Conservation (phyloP, 2,329 filamentous ascomycete species). For the Paraphaeosphaeria sporulosa region DNA sequence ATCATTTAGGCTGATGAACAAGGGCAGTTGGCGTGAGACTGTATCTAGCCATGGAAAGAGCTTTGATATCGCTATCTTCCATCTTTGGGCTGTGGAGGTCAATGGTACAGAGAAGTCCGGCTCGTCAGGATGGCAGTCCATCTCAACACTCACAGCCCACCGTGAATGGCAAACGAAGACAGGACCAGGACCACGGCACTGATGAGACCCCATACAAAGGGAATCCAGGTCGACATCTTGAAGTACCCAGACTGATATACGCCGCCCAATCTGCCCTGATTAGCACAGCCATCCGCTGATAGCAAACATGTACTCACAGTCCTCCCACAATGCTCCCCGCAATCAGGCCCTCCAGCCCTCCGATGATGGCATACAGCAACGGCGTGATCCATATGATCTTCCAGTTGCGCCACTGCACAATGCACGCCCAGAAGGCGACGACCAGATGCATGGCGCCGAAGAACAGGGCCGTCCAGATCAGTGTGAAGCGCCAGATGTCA, state of each 20-base stretch:
- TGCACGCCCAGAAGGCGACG: constrained; percentile 74
- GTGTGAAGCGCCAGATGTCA: constrained; percentile 87
- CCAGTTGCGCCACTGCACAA: constrained; percentile 69
- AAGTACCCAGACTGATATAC: constrained; percentile 85
- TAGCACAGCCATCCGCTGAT: constrained; percentile 1
- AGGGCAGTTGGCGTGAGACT: not conserved
- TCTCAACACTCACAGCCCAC: constrained; percentile 68
- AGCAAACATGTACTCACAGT: constrained; percentile 64
- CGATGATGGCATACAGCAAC: constrained; percentile 73
- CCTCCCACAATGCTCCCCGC: constrained; percentile 83
- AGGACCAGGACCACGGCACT: constrained; percentile 83
- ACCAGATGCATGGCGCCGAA: constrained; percentile 78
- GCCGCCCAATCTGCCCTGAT: constrained; percentile 69
- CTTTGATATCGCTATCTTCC: not conserved
- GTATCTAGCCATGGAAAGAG: not conserved
- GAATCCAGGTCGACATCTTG: constrained; percentile 93
- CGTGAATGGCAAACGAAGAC: constrained; percentile 92
- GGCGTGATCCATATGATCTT: constrained; percentile 74
- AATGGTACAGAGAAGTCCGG: too few relatives aligned
- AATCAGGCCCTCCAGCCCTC: constrained; percentile 77
- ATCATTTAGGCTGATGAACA: not conserved
- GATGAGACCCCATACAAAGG: constrained; percentile 85
- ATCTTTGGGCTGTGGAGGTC: not conserved
- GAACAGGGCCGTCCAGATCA: constrained; percentile 84
- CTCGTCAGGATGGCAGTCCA: not conserved